phyloP scores from a whole-genome alignment of 2,329 filamentous ascomycete species.

The Alternaria alternata region DNA sequence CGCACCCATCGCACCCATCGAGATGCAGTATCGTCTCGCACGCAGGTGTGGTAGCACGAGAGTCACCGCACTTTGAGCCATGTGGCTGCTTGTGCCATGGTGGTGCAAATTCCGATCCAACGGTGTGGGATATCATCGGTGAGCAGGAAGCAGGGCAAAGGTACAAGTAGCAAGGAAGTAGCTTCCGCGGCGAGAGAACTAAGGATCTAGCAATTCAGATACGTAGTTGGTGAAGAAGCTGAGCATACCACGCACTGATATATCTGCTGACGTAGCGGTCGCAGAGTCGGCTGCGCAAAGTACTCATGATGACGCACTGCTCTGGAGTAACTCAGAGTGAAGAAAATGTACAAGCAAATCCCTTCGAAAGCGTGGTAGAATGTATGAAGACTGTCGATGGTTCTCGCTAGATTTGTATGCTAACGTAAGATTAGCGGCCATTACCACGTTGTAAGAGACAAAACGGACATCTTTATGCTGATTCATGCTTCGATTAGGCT shows the following conservation, averaged over 20 bases:
- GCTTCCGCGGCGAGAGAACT: not conserved
- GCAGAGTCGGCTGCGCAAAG: not conserved
- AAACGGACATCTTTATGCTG: not conserved
- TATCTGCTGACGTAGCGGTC: not conserved
- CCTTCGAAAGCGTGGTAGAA: not conserved
- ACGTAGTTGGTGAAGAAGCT: not conserved
- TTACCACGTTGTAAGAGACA: not conserved
- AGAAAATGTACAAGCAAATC: too few relatives aligned
- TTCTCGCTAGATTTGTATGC: not conserved
- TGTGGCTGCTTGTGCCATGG: constrained; percentile 14
- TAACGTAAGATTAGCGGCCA: not conserved
- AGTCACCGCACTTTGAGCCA: constrained; percentile 22
- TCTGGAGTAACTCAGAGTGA: not conserved
- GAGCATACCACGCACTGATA: not conserved
- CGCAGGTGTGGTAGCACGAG: constrained; percentile 2
- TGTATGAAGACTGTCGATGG: not conserved
- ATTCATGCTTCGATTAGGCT: not conserved
- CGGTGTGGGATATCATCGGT: constrained; percentile 1
- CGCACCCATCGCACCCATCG: not conserved
- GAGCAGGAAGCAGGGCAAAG: not conserved
- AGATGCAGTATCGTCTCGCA: not conserved
- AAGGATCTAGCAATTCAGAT: not conserved
- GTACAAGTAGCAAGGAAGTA: not conserved
- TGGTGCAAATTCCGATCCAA: not conserved
- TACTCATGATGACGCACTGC: not conserved